Conservation (phyloP, 2,329 filamentous ascomycete species). For the Colletotrichum incanum region DNA sequence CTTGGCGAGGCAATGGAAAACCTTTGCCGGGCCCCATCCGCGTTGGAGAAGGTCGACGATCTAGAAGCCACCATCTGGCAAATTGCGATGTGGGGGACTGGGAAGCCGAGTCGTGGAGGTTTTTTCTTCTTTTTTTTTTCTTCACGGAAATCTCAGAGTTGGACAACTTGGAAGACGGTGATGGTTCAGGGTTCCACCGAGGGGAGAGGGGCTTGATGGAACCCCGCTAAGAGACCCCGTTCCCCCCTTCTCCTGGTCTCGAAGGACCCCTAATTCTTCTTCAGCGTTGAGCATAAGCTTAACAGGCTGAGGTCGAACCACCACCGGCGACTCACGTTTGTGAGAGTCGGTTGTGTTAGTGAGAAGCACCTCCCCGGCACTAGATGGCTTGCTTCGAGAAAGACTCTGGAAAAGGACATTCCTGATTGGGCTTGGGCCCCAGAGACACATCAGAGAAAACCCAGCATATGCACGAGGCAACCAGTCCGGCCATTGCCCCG, state of each 20-base stretch:
- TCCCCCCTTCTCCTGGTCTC: background rate
- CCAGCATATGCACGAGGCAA: conserved; percentile 8
- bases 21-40: conserved; percentile 8
- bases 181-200: background rate
- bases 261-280: conserved; percentile 18
- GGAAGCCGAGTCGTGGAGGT: background rate
- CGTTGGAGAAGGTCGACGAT: conserved; percentile 16
- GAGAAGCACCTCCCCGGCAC: conserved; percentile 1
- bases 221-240: conserved; percentile 6
- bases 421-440: conserved; percentile 10
- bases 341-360: background rate
- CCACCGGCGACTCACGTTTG: background rate
- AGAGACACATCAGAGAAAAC: background rate
- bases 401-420: conserved; percentile 1
- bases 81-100: conserved; percentile 29
- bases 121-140: background rate
- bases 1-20: conserved; percentile 7
- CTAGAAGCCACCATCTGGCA: conserved; percentile 30
- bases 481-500: conserved; percentile 14
- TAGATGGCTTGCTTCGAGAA: background rate
- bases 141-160: conserved; percentile 4
- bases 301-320: background rate
- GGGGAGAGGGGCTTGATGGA: background rate
- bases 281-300: conserved; percentile 1
- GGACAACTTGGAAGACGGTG: conserved; percentile 9